A percentile compares a stretch with the other conserved stretches of the same genome.
These are phyloP conservation scores for Ilex paraguariensis DNA, from an alignment of 305 asterid species.

Conservation along the genomic window DNA sequence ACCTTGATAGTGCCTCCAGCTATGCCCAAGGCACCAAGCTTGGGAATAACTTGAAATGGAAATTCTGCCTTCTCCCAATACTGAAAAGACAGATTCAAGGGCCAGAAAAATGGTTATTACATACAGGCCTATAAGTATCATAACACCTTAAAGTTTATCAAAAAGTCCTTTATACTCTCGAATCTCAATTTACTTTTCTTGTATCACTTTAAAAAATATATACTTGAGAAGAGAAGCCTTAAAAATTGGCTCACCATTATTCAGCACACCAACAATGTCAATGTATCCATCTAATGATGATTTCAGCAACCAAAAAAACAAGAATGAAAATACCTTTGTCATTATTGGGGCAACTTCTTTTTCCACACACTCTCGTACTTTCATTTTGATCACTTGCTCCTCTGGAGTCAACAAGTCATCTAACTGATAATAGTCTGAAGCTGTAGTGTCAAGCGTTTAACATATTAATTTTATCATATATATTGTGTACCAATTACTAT, in stretches of 20 bases:
- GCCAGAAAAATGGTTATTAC: neutral
- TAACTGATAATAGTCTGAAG: conserved; percentile 57
- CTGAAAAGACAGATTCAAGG: conserved; percentile 34
- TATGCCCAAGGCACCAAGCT: conserved; percentile 62
- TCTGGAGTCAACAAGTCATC: conserved; percentile 60
- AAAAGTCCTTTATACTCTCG: no score
- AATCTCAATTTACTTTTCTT: no score
- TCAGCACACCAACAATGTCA: no score
- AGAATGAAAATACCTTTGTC: conserved; percentile 41
- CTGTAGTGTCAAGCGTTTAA: conserved; percentile 18
- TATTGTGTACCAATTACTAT: no score
- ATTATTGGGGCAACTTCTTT: conserved; percentile 68
- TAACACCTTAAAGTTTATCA: no score
- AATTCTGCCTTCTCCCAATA: conserved; percentile 99
- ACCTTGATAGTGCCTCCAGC: conserved; percentile 95
- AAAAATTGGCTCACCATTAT: neutral
- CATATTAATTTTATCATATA: no score
- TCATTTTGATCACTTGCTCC: conserved; percentile 54
- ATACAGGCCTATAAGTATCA: neutral
- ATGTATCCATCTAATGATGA: no score
- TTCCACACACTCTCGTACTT: conserved; percentile 64
- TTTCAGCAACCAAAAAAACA: no score
- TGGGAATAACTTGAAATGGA: conserved; percentile 92
- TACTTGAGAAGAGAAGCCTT: neutral
- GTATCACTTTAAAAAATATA: no score